phyloP scores from a whole-genome alignment of 2,329 filamentous ascomycete genomes.

The Neonectria coccinea region DNA sequence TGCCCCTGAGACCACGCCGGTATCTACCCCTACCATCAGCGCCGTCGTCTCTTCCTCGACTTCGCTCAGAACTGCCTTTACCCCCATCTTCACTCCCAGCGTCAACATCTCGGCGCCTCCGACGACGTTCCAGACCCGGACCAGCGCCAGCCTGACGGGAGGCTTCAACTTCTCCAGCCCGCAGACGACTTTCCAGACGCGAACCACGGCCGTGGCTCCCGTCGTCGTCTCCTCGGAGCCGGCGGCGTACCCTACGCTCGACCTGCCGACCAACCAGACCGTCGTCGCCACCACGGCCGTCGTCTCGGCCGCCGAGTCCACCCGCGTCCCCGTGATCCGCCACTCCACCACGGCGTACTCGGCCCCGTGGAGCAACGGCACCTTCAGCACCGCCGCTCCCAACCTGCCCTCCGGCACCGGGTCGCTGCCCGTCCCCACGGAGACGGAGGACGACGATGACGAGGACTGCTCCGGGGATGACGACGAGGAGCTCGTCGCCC shows the following conservation, averaged over 20 bases:
- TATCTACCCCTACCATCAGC: background rate
- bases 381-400: conserved; percentile 19
- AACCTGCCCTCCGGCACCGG: conserved; percentile 30
- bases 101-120: conserved; percentile 17
- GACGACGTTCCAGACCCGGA: conserved; percentile 21
- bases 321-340: conserved; percentile 38
- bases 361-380: conserved; percentile 38
- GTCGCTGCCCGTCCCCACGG: conserved; percentile 19
- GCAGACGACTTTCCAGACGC: conserved; percentile 33
- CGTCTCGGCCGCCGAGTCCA: conserved; percentile 8
- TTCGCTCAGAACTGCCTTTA: background rate
- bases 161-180: conserved; percentile 31
- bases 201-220: conserved; percentile 32
- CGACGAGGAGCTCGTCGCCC: conserved; percentile 22
- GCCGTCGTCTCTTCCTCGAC: background rate
- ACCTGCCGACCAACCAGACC: conserved; percentile 34
- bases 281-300: background rate
- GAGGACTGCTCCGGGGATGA: conserved; percentile 6
- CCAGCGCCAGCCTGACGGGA: conserved; percentile 22
- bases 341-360: conserved; percentile 35
- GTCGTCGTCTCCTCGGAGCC: conserved; percentile 15
- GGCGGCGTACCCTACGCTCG: conserved; percentile 28
- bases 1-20: background rate
- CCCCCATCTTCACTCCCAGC: conserved; percentile 21
- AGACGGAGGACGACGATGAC: conserved; percentile 24